These are phyloP conservation scores for Aspergillus texensis DNA, from an alignment of 2,329 filamentous ascomycete species.

Conservation along the genomic window DNA sequence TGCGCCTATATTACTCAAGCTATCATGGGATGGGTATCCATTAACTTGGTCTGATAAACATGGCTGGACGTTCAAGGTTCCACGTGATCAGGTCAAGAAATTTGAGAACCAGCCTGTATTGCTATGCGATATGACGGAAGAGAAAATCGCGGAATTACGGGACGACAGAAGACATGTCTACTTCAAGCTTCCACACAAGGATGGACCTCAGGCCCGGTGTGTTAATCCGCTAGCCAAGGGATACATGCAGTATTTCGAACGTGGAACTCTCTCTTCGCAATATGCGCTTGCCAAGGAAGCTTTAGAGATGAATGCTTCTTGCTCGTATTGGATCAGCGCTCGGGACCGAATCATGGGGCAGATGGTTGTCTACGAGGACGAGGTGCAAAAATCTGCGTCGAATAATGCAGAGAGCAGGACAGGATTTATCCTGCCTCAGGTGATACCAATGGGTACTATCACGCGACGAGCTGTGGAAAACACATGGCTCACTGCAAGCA, in stretches of 20 bases:
- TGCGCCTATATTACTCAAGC: slow-evolving; percentile 77
- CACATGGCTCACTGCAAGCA: slow-evolving; percentile 96
- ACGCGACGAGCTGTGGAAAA: slow-evolving; percentile 94
- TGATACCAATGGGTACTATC: slow-evolving; percentile 98
- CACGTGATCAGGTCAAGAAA: slow-evolving; percentile 60
- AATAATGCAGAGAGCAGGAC: slow-evolving; percentile 36
- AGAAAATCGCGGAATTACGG: slow-evolving; percentile 66
- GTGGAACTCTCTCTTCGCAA: slow-evolving; percentile 82
- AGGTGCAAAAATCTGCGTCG: slow-evolving; percentile 43
- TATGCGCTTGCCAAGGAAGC: slow-evolving; percentile 91
- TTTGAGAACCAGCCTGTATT: slow-evolving; percentile 74
- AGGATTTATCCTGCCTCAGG: slow-evolving; percentile 92
- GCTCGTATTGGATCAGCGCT: slow-evolving; percentile 98
- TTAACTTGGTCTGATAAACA: slow-evolving; percentile 90
- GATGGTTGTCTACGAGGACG: slow-evolving; percentile 84
- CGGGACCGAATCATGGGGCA: slow-evolving; percentile 92
- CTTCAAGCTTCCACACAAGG: slow-evolving; percentile 95
- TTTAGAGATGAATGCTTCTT: slow-evolving; percentile 96
- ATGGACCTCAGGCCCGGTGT: slow-evolving; percentile 83
- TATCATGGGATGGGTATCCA: slow-evolving; percentile 88
- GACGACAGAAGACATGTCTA: slow-evolving; percentile 70
- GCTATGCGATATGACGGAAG: slow-evolving; percentile 74
- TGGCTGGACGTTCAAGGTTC: slow-evolving; percentile 89
- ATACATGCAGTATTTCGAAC: slow-evolving; percentile 89
- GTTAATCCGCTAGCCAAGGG: slow-evolving; percentile 86